Conservation (phyloP, 257 asterid genomes). For the Avicennia marina region DNA sequence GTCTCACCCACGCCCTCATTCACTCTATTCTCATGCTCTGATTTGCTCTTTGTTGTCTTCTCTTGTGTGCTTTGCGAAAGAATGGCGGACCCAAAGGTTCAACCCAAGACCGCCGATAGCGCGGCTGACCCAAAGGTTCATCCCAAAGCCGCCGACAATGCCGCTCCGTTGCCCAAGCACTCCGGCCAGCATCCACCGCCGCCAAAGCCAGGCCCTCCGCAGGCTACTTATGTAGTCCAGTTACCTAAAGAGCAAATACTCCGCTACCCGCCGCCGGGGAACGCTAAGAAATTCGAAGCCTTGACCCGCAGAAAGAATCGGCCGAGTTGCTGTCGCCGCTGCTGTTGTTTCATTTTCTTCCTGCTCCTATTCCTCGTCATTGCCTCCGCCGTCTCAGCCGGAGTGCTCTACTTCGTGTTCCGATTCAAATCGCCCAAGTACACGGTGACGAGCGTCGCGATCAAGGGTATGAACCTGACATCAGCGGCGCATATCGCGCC, state of each 20-base stretch:
- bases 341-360: constrained; percentile 45
- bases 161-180: too few species aligned
- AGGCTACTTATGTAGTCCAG: constrained; percentile 42
- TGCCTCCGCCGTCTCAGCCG: constrained; percentile 59
- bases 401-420: constrained; percentile 62
- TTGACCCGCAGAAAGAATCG: constrained; percentile 35
- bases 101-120: too few species aligned
- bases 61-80: too few species aligned
- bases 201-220: constrained; percentile 30
- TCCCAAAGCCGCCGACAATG: constrained; percentile 24
- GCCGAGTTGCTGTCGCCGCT: constrained; percentile 44
- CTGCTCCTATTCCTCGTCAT: constrained; percentile 37
- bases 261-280: constrained; percentile 55
- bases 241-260: constrained; percentile 52
- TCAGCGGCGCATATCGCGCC: constrained; percentile 51
- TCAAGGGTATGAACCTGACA: constrained; percentile 50
- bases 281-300: constrained; percentile 32
- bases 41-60: too few species aligned
- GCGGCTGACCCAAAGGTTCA: constrained; percentile 35
- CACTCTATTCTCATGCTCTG: too few species aligned
- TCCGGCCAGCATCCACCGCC: too few species aligned
- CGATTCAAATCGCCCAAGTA: constrained; percentile 64
- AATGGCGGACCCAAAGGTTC: too few species aligned
- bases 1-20: too few species aligned
- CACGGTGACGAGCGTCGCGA: constrained; percentile 34